Evolutionary conservation across 257 asterid genomes (phyloP).

Genomic region (Prunella vulgaris): DNA sequence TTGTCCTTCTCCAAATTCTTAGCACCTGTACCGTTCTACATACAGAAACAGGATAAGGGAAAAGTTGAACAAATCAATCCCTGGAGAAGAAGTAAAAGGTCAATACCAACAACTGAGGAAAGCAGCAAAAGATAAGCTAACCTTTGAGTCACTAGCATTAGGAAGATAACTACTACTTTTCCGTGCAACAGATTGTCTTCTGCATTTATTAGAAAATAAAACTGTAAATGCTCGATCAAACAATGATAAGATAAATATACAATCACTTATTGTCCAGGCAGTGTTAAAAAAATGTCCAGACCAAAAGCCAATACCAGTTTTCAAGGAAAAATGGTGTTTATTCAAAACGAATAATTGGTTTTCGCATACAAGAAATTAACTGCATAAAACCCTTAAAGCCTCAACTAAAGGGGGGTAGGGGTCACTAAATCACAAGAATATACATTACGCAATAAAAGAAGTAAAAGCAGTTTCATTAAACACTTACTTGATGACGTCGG

Average conservation of each 20-base stretch:
- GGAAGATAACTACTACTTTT: slow-evolving; percentile 17
- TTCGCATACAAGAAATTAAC: not conserved
- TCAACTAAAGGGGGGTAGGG: not conserved
- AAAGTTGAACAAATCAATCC: slow-evolving; percentile 8
- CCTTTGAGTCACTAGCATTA: slow-evolving; percentile 39
- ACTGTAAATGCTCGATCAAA: not conserved
- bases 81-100: not conserved
- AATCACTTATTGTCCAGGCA: not conserved
- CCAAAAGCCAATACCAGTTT: not conserved
- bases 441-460: not conserved
- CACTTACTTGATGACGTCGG: slow-evolving; percentile 36
- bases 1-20: slow-evolving; percentile 46
- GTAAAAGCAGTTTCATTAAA: not conserved
- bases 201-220: slow-evolving; percentile 12
- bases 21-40: slow-evolving; percentile 34
- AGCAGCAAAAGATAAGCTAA: slow-evolving; percentile 20
- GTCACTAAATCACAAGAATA: not conserved
- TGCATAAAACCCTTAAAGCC: not conserved
- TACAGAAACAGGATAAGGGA: slow-evolving; percentile 18
- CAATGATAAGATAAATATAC: not conserved
- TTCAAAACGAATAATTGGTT: not conserved
- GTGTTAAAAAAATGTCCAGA: not conserved
- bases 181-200: slow-evolving; percentile 35
- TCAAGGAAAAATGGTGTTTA: not conserved
- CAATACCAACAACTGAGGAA: not conserved